Base-by-base conservation (phyloP, 768 basidiomycete genomes). In the Macrolepiota dolichaula region DNA sequence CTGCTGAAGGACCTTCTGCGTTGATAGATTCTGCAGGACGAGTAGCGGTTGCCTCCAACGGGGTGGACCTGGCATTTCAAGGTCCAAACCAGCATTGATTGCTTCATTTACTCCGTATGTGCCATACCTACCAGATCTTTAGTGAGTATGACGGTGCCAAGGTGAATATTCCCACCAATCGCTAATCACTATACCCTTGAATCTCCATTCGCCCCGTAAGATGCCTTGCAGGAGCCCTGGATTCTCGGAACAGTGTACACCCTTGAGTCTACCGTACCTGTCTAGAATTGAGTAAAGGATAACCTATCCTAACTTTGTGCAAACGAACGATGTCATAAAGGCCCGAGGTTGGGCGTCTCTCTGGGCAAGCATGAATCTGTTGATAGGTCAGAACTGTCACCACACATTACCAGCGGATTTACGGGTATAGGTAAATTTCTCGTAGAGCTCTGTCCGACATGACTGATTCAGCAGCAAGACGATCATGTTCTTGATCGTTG, bases 31-130 rank as follows among this genome's bases (percentile, higher is more conserved):
- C 47, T 76, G 76, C 38, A 75, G 66, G 17, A 79, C 72, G 35
- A 80, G 74, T 3, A 69, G 57, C 15, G 68, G 74, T 0, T 79
- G 84, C 55, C 90, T 80, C 89, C 88, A 90, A 46, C 87, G 84
- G 61, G 86, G 83, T 19, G 81, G 80, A 1, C 90, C 89, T 2
- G 88, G 88, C 88, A 89, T 91, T 72, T 91, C 88, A 35, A 92
- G 80, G 68, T 91, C 87, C 27, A 92, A 75, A 4, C 90, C 89
- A 13, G 89, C 88, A 66, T 91, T 91, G 56, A 91, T 73, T 11
- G 82, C 72, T 59, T 81, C 77, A 63, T 86, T 85, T n/a, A 87
- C 79, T 25, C 86, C 82, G 68, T 92, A 91, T 0, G 84, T 81
- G 15, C 91, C 91, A 66, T 83, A 85, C 88, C 87, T 88, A 57